Evolutionary conservation across 2,329 filamentous ascomycete species (phyloP), one percentile per base, ranked within the genome.

Genomic region (Botrytis sinoallii): DNA sequence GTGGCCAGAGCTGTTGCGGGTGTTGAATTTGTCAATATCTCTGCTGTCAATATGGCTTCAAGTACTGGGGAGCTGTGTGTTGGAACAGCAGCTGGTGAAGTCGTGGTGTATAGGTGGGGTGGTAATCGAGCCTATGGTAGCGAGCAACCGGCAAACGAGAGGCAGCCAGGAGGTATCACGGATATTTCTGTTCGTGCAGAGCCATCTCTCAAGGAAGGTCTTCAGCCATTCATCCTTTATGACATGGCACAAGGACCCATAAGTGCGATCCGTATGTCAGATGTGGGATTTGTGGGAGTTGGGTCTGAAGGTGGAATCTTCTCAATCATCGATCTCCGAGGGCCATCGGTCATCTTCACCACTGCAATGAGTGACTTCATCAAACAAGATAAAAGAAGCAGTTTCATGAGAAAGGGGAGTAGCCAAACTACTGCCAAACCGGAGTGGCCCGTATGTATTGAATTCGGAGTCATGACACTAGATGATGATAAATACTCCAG

Each of bases 401-500:
- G 92, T 71, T 92, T 98, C 78, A 85, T 91, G 75, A 88, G 85
- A 79, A 84, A 87, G 82, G 84, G 84, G 20, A 87, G 86, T 73
- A 87, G 85, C 42, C 72, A 84, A 82, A 70, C 82, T 85, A 38
- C 85, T 7, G 81, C 84, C 1, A 85, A 86, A 70, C 81, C 85
- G 4, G 95, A 98, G 79, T 97, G 91, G 88, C 90, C 93, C 0
- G 94, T 93, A 0, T 87, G 85, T 44, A 90, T 98, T 42, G 93
- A 98, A 80, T 99, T 98, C 83, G 94, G 93, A 71, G 93, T 97
- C 65, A 91, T 99, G 90, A 97, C 93, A 4, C 84, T 98, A 6
- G 96, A 98, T 61, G 93, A 92, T n/a, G 95, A 98, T 80, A 90
- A 93, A 76, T 99, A 97, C 81, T 98, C 96, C 1, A 98, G 94